Base-by-base conservation (phyloP, 2,329 filamentous ascomycete species). In the Aspergillus pseudoterreus region DNA sequence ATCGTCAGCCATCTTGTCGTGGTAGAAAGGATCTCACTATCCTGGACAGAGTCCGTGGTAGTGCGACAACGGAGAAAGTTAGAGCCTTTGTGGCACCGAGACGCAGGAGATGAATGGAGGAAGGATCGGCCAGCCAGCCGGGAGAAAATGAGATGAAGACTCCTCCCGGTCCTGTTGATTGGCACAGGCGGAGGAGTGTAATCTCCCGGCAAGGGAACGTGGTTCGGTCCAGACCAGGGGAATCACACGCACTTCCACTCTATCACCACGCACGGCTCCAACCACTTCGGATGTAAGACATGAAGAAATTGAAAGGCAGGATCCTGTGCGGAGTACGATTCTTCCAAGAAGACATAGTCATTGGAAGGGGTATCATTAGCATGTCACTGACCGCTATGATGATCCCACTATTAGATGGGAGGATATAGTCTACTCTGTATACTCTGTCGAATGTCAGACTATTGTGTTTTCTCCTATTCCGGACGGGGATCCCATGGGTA, bases 201-300 rank as follows among this genome's bases (percentile, higher is more conserved):
- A 58, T 57, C 55, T 58, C 52, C 57, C 55, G 52, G 44, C 39
- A 39, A 45, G 15, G 47, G 54, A 57, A 57, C 52, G 50, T 58
- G 54, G 51, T 47, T 47, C 50, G 54, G 54, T 50, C 57, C 52
- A 55, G 57, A 57, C 49, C 49, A 51, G 43, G 36, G 24, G 49
- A n/a, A 30, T 39, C 45, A 35, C 45, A 47, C 45, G 45, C 33
- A 21, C 24, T 21, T 27, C n/a, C n/a, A 17, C n/a, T 27, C 10
- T 45, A 47, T n/a, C 21, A 14, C 21, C 46, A 44, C 44, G 44
- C 44, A 21, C 44, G 4, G 6, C 35, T 17, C 14, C 35, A n/a
- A 17, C 14, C 15, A 38, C 35, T 8, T 38, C 14, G n/a, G 15
- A 30, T 22, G 27, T 30, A 30, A 30, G 27, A 30, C 27, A 30